Evolutionary conservation across 768 basidiomycete species (phyloP), one percentile per base, ranked within the genome.

Genomic region (Xerocomellus chrysenteron): DNA sequence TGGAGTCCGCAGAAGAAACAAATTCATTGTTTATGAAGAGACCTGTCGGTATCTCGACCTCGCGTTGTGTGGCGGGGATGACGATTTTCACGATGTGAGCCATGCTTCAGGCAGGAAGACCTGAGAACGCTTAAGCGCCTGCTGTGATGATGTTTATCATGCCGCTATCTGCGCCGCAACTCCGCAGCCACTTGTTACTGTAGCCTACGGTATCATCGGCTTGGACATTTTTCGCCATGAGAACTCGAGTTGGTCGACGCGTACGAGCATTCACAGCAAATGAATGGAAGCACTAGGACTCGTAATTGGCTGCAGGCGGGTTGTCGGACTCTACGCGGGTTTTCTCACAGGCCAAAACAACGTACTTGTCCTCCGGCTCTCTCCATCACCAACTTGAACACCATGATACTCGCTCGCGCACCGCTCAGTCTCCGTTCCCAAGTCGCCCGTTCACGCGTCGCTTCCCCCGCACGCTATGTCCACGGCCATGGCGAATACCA

Each of bases 21-120:
- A 93, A 95, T 67, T 93, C 82, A 69, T 92, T 92, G 78, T 94
- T 86, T 74, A 98, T 94, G 77, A 92, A 98, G 26, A 96, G 79
- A 17, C 92, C 92, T 8, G 90, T 92, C 11, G 87, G 86, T 37
- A 94, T 78, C 36, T 76, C 75, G 48, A 92, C 76, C 64, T 75
- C 67, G 69, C 81, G 83, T 52, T 76, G 74, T 28, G 75, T 69
- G 49, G 71, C 66, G 32, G 78, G 73, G 54, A 84, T 63, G 49
- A 68, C 64, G 46, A 86, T 59, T 36, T 69, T 74, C 50, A 70
- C 74, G 50, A 70, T 61, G 54, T 73, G 75, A 47, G 80, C 65
- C 84, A 87, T 86, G 61, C 66, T 75, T 61, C 33, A 49, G 46
- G 47, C n/a, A 49, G 46, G 40, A 19, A 14, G n/a, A 49, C 12